Evolutionary conservation across 2,329 filamentous ascomycete genomes (phyloP).

Genomic region (Colletotrichum godetiae): DNA sequence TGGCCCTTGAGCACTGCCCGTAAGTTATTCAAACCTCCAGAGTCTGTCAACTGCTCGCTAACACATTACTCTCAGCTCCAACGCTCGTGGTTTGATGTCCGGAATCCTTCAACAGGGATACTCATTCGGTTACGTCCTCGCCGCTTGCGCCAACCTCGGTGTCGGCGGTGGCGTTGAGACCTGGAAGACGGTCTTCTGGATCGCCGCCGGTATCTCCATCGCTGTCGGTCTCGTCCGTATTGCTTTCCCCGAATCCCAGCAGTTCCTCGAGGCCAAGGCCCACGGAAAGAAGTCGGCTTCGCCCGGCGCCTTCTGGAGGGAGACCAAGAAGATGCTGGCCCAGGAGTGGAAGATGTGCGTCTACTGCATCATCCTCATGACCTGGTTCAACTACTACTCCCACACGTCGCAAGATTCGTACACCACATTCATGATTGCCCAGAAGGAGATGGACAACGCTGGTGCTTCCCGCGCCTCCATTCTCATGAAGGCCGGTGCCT

Average conservation of each 20-base stretch:
- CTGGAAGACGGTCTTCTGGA: slow-evolving; percentile 84
- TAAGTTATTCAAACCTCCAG: slow-evolving; percentile 48
- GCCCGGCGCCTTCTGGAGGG: slow-evolving; percentile 71
- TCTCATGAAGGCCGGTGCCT: slow-evolving; percentile 82
- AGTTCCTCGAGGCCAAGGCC: slow-evolving; percentile 78
- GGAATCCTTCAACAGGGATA: slow-evolving; percentile 88
- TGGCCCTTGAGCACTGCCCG: slow-evolving; percentile 80
- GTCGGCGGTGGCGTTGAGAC: slow-evolving; percentile 72
- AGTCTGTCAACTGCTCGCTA: not conserved
- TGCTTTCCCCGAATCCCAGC: slow-evolving; percentile 78
- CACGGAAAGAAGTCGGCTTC: slow-evolving; percentile 57
- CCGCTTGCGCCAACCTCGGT: slow-evolving; percentile 79
- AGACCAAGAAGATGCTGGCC: slow-evolving; percentile 74
- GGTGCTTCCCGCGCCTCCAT: slow-evolving; percentile 80
- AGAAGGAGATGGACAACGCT: slow-evolving; percentile 75
- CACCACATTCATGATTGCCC: slow-evolving; percentile 81
- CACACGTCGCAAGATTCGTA: slow-evolving; percentile 86
- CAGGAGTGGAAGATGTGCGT: slow-evolving; percentile 82
- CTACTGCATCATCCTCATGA: slow-evolving; percentile 84
- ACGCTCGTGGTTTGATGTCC: slow-evolving; percentile 82
- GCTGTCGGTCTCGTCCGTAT: slow-evolving; percentile 75
- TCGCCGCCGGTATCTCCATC: slow-evolving; percentile 73
- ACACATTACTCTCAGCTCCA: slow-evolving; percentile 52
- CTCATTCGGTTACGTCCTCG: slow-evolving; percentile 82
- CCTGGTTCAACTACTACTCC: slow-evolving; percentile 79